Evolutionary conservation across 768 basidiomycete genomes (phyloP), one percentile per base, ranked within the genome.

Genomic region (Cyclocybe cylindracea): DNA sequence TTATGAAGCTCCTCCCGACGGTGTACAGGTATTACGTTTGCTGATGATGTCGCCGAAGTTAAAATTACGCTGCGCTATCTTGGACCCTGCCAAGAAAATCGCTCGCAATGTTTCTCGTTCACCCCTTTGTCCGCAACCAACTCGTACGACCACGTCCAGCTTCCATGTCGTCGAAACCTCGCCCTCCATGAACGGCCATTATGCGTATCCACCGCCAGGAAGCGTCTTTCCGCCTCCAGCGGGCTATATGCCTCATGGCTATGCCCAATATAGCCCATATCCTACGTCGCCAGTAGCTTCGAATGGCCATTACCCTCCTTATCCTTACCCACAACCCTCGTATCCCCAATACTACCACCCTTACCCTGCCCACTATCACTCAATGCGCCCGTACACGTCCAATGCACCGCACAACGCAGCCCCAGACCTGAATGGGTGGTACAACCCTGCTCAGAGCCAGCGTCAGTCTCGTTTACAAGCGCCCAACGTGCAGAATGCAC

Each of bases 101-200:
- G 24, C 24, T 24, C 5, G 24, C 24, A 24, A 24, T 24, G 24
- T 24, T 24, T 24, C 24, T 24, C 24, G 24, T 24, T 24, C 24
- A 3, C 24, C 5, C 24, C 24, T 24, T 24, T 24, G 24, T 24
- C 24, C 24, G 24, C 24, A 24, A 24, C 24, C 24, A 24, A 24
- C 24, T 24, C 24, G 24, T 5, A 24, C 24, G 24, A 24, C 24
- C 24, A 24, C 24, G 24, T 24, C 24, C 24, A 24, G 24, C 24
- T 5, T 44, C 52, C 39, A 57, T 60, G 59, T 54, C 47, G 54
- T 42, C 48, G 9, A 31, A 32, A 33, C 33, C 35, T 42, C 24
- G 31, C 29, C 40, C 13, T 51, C 51, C 37, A 63, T 63, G 62
- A 57, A 52, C 47, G 44, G 37, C 35, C 56, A 55, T n/a, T 55